These are phyloP conservation scores for Serendipita vermifera DNA, from an alignment of 768 basidiomycete species.

Conservation along the genomic window DNA sequence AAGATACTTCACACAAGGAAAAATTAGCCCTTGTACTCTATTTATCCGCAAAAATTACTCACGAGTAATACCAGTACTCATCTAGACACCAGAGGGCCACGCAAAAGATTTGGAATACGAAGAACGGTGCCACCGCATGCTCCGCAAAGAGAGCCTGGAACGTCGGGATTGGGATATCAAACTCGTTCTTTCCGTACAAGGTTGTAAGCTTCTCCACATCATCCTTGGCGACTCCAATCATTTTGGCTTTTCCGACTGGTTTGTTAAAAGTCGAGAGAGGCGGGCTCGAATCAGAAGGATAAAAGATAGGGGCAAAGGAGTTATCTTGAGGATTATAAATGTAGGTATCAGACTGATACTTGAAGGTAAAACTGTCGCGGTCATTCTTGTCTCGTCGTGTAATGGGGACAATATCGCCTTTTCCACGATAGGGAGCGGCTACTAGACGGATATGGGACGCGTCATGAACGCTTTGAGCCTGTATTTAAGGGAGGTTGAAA, in stretches of 20 bases:
- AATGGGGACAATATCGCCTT: slow-evolving; percentile 70
- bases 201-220: slow-evolving; percentile 40
- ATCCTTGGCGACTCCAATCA: slow-evolving; percentile 37
- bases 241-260: slow-evolving; percentile 17
- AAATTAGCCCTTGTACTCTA: neutral
- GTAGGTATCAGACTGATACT: slow-evolving; percentile 91
- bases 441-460: slow-evolving; percentile 75
- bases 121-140: slow-evolving; percentile 97
- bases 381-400: slow-evolving; percentile 27
- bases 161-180: slow-evolving; percentile 92
- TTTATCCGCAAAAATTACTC: neutral
- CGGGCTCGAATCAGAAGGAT: slow-evolving; percentile 66
- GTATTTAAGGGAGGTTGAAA: slow-evolving; percentile 30
- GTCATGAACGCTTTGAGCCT: slow-evolving; percentile 38
- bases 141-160: slow-evolving; percentile 86
- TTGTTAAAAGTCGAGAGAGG: slow-evolving; percentile 48
- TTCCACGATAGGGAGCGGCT: slow-evolving; percentile 68
- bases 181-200: slow-evolving; percentile 87
- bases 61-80: slow-evolving; percentile 94
- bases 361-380: slow-evolving; percentile 65
- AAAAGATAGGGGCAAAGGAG: slow-evolving; percentile 70
- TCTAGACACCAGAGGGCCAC: slow-evolving; percentile 96
- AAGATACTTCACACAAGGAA: slow-evolving; percentile 54
- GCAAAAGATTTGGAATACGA: slow-evolving; percentile 98
- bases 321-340: slow-evolving; percentile 40